phyloP scores from a whole-genome alignment of 2,329 filamentous ascomycete genomes.

The Alternaria tenuissima region DNA sequence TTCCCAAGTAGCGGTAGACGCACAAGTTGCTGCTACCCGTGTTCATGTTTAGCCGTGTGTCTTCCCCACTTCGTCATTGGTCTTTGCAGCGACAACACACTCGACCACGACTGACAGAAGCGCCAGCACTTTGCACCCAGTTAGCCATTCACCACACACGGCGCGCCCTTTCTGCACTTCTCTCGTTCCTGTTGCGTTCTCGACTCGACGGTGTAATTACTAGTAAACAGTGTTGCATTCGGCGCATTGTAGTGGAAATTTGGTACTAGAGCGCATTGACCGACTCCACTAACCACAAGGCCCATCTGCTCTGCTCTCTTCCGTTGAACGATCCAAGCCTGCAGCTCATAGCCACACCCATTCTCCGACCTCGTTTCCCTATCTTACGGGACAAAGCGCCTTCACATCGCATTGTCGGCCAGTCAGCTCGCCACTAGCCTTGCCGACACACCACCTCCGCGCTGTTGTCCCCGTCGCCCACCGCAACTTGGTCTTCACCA shows the following conservation, averaged over 20 bases:
- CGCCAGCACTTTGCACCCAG: slow-evolving; percentile 31
- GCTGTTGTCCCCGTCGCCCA: slow-evolving; percentile 16
- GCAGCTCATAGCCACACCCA: not conserved
- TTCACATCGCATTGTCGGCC: slow-evolving; percentile 5
- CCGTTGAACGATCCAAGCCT: slow-evolving; percentile 10
- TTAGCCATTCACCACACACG: slow-evolving; percentile 32
- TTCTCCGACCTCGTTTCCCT: slow-evolving; percentile 2
- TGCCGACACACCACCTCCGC: slow-evolving; percentile 22
- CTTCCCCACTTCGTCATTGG: slow-evolving; percentile 43
- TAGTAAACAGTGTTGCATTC: slow-evolving; percentile 21
- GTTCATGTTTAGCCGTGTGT: slow-evolving; percentile 28
- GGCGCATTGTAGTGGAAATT: slow-evolving; percentile 33
- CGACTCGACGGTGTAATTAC: slow-evolving; percentile 25
- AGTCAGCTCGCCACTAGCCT: slow-evolving; percentile 25
- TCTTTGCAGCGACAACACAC: slow-evolving; percentile 35
- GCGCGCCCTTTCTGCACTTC: slow-evolving; percentile 24
- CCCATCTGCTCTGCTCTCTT: slow-evolving; percentile 10
- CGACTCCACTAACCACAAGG: slow-evolving; percentile 31
- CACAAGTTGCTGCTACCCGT: slow-evolving; percentile 19
- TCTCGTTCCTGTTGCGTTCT: slow-evolving; percentile 27
- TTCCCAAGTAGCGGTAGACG: slow-evolving; percentile 12
- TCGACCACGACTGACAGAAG: slow-evolving; percentile 33
- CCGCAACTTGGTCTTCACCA: slow-evolving; percentile 12
- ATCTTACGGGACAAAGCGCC: not conserved
- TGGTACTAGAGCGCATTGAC: slow-evolving; percentile 41